A percentile compares a stretch with the other conserved stretches of the same genome.
Conservation (phyloP, 768 basidiomycete species). For the Trametes cingulata region DNA sequence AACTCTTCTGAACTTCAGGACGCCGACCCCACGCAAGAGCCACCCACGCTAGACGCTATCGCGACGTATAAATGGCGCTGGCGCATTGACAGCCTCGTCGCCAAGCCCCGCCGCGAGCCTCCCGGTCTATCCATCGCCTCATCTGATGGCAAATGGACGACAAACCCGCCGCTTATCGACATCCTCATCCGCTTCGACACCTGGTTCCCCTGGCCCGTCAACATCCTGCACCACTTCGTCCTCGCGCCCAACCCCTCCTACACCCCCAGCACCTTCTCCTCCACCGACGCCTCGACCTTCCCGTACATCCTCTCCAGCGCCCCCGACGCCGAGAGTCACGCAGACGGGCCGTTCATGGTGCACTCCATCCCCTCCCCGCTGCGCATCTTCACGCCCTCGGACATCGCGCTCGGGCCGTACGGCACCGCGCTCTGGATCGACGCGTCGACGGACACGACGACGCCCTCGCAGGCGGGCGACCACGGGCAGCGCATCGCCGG, state of each 20-base stretch:
- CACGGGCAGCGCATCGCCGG: conserved; percentile 64
- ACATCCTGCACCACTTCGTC: conserved; percentile 63
- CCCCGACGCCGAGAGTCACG: too few species aligned
- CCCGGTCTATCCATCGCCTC: not conserved
- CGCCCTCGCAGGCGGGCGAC: conserved; percentile 32
- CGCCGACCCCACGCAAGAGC: not conserved
- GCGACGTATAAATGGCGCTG: conserved; percentile 53
- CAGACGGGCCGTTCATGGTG: conserved; percentile 18
- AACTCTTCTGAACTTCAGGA: conserved; percentile 18
- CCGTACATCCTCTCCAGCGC: conserved; percentile 23
- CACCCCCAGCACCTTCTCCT: not conserved
- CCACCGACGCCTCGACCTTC: not conserved
- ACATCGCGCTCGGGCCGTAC: conserved; percentile 54
- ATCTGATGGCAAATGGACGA: not conserved
- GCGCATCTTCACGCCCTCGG: conserved; percentile 54
- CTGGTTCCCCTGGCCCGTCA: conserved; percentile 67
- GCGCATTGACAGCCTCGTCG: conserved; percentile 53
- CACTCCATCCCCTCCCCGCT: conserved; percentile 38
- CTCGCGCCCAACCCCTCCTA: conserved; percentile 46
- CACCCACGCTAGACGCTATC: conserved; percentile 41
- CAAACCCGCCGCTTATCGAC: conserved; percentile 39
- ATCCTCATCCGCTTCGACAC: conserved; percentile 62
- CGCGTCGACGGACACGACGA: conserved; percentile 50
- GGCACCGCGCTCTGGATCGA: conserved; percentile 72
- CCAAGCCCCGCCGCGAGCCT: conserved; percentile 36